A percentile compares a stretch with the other conserved stretches of the same genome.
phyloP scores from a whole-genome alignment of 805 yeast genomes.

The Saturnispora quitensis region DNA sequence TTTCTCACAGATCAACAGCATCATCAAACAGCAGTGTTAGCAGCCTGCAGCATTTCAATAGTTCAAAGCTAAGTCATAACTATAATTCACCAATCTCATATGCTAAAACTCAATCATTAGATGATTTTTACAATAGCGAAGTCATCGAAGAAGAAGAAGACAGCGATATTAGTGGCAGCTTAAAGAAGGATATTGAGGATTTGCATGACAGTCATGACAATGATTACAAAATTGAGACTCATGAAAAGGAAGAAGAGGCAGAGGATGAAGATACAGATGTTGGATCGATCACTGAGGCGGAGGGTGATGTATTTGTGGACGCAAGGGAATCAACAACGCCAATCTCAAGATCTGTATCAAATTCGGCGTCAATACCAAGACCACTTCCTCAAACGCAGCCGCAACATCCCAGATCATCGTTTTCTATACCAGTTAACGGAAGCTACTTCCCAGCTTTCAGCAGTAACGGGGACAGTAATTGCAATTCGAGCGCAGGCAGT shows the following conservation, averaged over 20 bases:
- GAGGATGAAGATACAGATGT: constrained; percentile 4
- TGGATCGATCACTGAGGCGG: constrained; percentile 5
- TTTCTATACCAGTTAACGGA: neutral
- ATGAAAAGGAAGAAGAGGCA: neutral
- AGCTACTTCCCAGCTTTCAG: neutral
- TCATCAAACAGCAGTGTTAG: constrained; percentile 4
- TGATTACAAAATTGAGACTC: neutral
- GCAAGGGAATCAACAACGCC: neutral
- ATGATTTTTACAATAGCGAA: neutral
- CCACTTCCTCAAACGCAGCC: neutral
- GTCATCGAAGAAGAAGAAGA: constrained; percentile 7
- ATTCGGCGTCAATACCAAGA: neutral
- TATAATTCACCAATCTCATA: neutral
- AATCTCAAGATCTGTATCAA: neutral
- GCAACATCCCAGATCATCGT: neutral
- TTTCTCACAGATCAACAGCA: constrained; percentile 20
- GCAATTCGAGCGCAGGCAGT: neutral
- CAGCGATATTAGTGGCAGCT: neutral
- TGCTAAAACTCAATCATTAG: constrained; percentile 5
- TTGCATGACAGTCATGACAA: neutral
- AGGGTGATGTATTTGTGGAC: constrained; percentile 3
- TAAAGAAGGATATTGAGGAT: neutral
- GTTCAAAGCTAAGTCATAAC: neutral
- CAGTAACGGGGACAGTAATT: neutral
- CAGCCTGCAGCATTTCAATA: neutral